Conservation (phyloP, 2,329 filamentous ascomycete species). For the Colletotrichum tanaceti region DNA sequence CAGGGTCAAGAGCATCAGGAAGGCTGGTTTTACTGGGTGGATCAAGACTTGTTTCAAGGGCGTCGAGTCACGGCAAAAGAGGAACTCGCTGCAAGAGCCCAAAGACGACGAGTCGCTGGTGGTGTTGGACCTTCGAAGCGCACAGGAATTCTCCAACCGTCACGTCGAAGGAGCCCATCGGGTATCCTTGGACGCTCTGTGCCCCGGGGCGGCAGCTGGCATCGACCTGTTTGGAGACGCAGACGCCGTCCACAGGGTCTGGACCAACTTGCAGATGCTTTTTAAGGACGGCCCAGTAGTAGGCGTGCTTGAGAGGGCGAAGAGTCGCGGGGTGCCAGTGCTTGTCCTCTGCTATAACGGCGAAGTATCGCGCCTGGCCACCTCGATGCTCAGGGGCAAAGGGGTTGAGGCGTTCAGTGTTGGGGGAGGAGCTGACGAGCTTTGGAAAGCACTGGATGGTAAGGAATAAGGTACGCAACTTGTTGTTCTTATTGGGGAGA, state of each 20-base stretch:
- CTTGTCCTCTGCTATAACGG: constrained; percentile 30
- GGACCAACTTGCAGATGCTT: constrained; percentile 2
- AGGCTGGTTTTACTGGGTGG: neutral
- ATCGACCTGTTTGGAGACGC: constrained; percentile 32
- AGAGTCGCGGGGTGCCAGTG: neutral
- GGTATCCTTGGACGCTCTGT: neutral
- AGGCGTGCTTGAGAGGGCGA: neutral
- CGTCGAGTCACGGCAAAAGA: neutral
- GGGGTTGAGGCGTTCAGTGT: constrained; percentile 19
- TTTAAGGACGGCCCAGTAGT: neutral
- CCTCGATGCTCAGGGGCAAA: constrained; percentile 1
- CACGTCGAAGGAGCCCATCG: constrained; percentile 32
- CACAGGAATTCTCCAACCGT: constrained; percentile 8
- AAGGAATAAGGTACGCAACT: neutral
- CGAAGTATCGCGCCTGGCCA: constrained; percentile 21
- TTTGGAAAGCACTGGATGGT: constrained; percentile 1
- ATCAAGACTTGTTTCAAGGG: neutral
- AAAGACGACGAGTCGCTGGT: constrained; percentile 37
- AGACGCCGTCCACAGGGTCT: constrained; percentile 21
- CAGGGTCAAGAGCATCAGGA: too few species aligned
- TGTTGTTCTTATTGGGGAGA: neutral
- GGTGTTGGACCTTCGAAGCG: constrained; percentile 50
- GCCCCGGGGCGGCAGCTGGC: constrained; percentile 4
- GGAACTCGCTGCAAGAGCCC: neutral
- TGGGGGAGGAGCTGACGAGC: constrained; percentile 22